Evolutionary conservation across 495 filamentous ascomycete genomes (phyloP).

Genomic region (Penicillium argentinense): DNA sequence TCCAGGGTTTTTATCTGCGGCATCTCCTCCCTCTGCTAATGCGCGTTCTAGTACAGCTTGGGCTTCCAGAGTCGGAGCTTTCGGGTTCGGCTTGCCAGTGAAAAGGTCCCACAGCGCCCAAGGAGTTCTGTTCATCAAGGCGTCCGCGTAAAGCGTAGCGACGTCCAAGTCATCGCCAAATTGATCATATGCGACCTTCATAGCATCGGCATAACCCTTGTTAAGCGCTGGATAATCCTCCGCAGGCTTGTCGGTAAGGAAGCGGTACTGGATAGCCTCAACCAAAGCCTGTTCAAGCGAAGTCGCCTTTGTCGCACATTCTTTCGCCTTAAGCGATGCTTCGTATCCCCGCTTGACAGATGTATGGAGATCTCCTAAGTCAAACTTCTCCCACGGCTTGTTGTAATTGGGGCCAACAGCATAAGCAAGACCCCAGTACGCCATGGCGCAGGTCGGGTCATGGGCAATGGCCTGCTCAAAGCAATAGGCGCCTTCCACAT

Average conservation of each 20-base stretch:
- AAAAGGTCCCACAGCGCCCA: conserved; percentile 60
- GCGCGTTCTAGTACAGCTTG: conserved; percentile 52
- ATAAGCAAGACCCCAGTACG: conserved; percentile 66
- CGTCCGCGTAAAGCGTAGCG: conserved; percentile 58
- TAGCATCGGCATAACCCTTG: conserved; percentile 54
- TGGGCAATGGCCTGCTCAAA: conserved; percentile 55
- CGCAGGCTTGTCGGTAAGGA: conserved; percentile 35
- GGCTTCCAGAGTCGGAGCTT: conserved; percentile 52
- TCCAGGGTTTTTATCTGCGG: conserved; percentile 50
- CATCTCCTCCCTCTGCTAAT: conserved; percentile 37
- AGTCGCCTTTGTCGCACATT: conserved; percentile 21
- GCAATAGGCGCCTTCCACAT: conserved; percentile 58
- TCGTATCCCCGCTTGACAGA: conserved; percentile 38
- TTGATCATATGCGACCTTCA: conserved; percentile 50
- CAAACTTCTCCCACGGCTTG: conserved; percentile 64
- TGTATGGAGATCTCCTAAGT: conserved; percentile 43
- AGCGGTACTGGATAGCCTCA: conserved; percentile 52
- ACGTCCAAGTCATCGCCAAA: conserved; percentile 56
- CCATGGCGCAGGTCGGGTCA: conserved; percentile 56
- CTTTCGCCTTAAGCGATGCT: conserved; percentile 38
- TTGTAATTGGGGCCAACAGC: conserved; percentile 68
- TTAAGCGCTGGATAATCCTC: conserved; percentile 48
- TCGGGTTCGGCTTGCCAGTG: conserved; percentile 52
- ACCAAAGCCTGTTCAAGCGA: conserved; percentile 54
- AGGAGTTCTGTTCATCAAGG: conserved; percentile 64